phyloP scores from a whole-genome alignment of 768 basidiomycete species.

The Cystobasidium ongulense region DNA sequence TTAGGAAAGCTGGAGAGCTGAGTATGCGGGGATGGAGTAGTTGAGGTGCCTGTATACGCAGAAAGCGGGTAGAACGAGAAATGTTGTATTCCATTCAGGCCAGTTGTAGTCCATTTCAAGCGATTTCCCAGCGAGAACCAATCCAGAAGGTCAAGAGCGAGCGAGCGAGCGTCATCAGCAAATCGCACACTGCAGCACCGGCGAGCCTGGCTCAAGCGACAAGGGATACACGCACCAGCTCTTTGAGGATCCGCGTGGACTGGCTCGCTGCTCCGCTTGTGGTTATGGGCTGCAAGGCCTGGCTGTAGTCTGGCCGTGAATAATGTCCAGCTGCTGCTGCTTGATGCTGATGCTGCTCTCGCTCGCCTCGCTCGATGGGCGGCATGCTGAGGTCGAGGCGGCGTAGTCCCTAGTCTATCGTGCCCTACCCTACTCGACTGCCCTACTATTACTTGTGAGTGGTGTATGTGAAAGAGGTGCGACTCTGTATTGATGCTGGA shows the following conservation, averaged over 20 bases:
- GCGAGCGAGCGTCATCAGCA: background rate
- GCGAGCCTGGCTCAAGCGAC: no score
- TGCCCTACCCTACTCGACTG: background rate
- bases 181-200: background rate
- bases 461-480: background rate
- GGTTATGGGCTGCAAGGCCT: constrained; percentile 24
- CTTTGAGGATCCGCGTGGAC: constrained; percentile 23
- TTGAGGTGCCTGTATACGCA: constrained; percentile 28
- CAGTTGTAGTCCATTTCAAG: no score
- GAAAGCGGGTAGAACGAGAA: no score
- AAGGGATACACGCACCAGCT: constrained; percentile 4
- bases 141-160: no score
- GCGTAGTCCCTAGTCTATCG: background rate
- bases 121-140: no score
- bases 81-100: no score
- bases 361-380: background rate
- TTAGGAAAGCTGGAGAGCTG: constrained; percentile 10
- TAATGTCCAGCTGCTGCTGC: no score
- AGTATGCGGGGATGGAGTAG: constrained; percentile 23
- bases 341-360: background rate
- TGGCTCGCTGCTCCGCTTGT: background rate
- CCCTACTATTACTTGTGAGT: no score
- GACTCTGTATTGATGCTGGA: background rate
- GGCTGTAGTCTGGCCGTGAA: no score
- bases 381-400: background rate